Conservation (phyloP, 768 basidiomycete genomes). For the Vararia minispora region DNA sequence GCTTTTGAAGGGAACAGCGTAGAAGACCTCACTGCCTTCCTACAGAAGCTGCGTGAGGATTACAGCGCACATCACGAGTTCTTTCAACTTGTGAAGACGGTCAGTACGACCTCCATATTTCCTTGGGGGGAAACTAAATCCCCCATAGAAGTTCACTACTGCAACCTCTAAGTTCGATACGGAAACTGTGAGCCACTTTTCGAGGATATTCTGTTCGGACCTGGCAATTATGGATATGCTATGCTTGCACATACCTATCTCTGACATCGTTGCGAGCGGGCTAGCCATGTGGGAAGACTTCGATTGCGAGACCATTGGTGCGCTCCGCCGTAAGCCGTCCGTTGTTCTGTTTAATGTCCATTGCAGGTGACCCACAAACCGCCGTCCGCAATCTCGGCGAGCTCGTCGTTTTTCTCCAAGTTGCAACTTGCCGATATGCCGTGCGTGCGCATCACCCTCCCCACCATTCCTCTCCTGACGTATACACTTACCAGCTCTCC, state of each 20-base stretch:
- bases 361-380: constrained; percentile 70
- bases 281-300: constrained; percentile 57
- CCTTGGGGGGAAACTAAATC: constrained; percentile 1
- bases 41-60: constrained; percentile 11
- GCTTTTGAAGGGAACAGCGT: constrained; percentile 7
- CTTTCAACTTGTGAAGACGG: constrained; percentile 45
- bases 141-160: constrained; percentile 45
- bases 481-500: constrained; percentile 31
- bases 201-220: constrained; percentile 49
- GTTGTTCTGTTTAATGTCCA: background rate
- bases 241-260: constrained; percentile 54
- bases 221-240: constrained; percentile 56
- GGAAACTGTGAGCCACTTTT: constrained; percentile 61
- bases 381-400: constrained; percentile 71
- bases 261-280: constrained; percentile 51
- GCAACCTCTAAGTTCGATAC: constrained; percentile 45
- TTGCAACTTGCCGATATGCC: constrained; percentile 52
- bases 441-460: no score
- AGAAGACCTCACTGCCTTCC: constrained; percentile 4
- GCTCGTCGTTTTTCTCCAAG: constrained; percentile 67
- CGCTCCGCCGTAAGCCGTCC: constrained; percentile 17
- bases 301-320: constrained; percentile 75
- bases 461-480: background rate
- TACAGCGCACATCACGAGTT: constrained; percentile 38
- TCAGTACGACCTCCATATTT: constrained; percentile 19